Base-by-base conservation (phyloP, 2,329 filamentous ascomycete species). In the Colletotrichum shisoi region DNA sequence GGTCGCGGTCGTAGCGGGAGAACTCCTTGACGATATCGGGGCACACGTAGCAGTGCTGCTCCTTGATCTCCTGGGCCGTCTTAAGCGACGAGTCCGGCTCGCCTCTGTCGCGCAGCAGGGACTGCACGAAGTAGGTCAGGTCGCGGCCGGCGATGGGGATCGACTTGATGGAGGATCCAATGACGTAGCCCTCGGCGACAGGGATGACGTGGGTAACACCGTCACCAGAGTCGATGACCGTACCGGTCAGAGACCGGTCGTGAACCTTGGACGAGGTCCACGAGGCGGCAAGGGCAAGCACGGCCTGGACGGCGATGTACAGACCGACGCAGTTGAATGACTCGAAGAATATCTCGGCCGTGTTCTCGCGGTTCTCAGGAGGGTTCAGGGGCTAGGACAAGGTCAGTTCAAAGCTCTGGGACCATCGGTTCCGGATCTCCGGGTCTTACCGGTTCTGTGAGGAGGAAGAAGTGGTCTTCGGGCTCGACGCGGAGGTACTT, bases 11-110 rank as follows among this genome's bases (percentile, higher is more conserved):
- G 82, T 94, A 99, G 72, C 92, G 91, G 67, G 91, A 88, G 76
- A 98, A 99, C 77, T 99, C 95, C 85, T 98, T 99, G 76, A 99
- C 95, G 70, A 99, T 98, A 78, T 99, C 95, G 17, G 96, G 95
- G 78, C 91, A 97, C 46, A 99, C 95, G 75, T 99, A 99, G 80
- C 95, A 98, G 83, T 96, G 94, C 78, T 97, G 93, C 79, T 99
- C 95, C 84, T 99, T 99, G 79, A 99, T 97, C 77, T 93, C 92
- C 79, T 98, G 95, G 1, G 95, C 95, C 8, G 94, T 98, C 85
- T 98, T 97, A 71, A 99, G 85, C 64, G 93, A 96, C 76, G 94
- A 97, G 77, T 99, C 95, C 24, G 95, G 90, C 84, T 99, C 95
- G 73, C 94, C 94, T 73, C 95, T 91, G 80, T 99, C 95, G 81